Evolutionary conservation across 2,329 filamentous ascomycete genomes (phyloP).

Genomic region (Epichloe uncinata): DNA sequence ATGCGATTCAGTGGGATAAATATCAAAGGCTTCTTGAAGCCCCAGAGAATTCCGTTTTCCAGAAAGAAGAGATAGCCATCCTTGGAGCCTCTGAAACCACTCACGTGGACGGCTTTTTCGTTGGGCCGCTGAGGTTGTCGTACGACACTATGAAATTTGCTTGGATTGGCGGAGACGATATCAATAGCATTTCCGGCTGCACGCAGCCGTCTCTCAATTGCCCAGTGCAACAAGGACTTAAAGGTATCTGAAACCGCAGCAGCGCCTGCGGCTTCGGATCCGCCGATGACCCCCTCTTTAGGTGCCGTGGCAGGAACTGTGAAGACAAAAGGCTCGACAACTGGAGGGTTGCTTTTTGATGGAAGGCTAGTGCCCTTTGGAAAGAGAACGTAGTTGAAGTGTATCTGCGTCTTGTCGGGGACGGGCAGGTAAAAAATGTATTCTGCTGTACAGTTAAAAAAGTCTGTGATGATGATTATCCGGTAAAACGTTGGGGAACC

Average conservation of each 20-base stretch:
- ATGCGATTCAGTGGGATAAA: slow-evolving; percentile 50
- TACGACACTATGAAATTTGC: slow-evolving; percentile 42
- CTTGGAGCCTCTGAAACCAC: slow-evolving; percentile 53
- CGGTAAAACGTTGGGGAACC: not conserved
- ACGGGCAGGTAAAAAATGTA: slow-evolving; percentile 51
- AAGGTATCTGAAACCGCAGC: slow-evolving; percentile 45
- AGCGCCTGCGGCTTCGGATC: slow-evolving; percentile 35
- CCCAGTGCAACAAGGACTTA: slow-evolving; percentile 47
- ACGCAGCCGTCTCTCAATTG: slow-evolving; percentile 37
- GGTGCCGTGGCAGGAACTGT: slow-evolving; percentile 46
- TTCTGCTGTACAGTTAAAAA: slow-evolving; percentile 26
- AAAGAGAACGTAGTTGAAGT: slow-evolving; percentile 53
- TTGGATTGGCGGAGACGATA: slow-evolving; percentile 39
- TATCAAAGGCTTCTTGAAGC: slow-evolving; percentile 55
- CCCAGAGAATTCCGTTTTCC: slow-evolving; percentile 53
- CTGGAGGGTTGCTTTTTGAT: slow-evolving; percentile 28
- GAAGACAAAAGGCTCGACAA: slow-evolving; percentile 48
- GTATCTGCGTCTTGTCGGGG: slow-evolving; percentile 50
- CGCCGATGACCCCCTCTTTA: slow-evolving; percentile 44
- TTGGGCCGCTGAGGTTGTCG: slow-evolving; percentile 44
- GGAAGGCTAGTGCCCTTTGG: slow-evolving; percentile 41
- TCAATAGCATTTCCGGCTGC: slow-evolving; percentile 32
- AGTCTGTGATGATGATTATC: not conserved
- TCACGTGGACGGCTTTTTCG: slow-evolving; percentile 52
- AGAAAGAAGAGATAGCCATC: slow-evolving; percentile 57